Conservation (phyloP, 2,329 filamentous ascomycete genomes). For the Aspergillus bombycis region DNA sequence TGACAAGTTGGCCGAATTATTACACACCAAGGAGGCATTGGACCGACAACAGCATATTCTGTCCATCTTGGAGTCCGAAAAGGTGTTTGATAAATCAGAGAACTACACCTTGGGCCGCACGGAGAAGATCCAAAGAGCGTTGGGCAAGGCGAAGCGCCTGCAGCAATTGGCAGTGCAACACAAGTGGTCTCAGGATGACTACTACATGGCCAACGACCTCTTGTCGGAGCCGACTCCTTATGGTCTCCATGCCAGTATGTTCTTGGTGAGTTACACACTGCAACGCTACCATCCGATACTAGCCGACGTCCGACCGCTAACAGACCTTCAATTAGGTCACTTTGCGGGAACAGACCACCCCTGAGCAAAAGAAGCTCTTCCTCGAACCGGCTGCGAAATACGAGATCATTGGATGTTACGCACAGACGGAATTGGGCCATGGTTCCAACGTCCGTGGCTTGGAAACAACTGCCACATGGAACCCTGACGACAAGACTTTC, state of each 20-base stretch:
- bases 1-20: conserved; percentile 67
- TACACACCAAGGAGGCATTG: conserved; percentile 69
- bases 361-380: conserved; percentile 74
- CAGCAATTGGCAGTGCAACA: conserved; percentile 68
- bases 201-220: conserved; percentile 66
- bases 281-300: background rate
- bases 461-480: conserved; percentile 75
- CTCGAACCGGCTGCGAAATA: conserved; percentile 70
- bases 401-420: conserved; percentile 76
- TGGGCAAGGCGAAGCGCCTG: conserved; percentile 72
- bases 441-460: conserved; percentile 75
- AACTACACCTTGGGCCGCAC: conserved; percentile 74
- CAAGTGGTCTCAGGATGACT: conserved; percentile 69
- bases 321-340: conserved; percentile 56
- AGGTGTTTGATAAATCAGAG: conserved; percentile 75
- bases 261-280: conserved; percentile 54
- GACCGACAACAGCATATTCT: conserved; percentile 64
- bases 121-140: conserved; percentile 69
- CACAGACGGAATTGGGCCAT: conserved; percentile 79
- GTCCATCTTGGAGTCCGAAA: conserved; percentile 66
- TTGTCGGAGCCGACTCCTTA: conserved; percentile 75
- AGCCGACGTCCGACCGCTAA: conserved; percentile 12
- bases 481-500: conserved; percentile 73
- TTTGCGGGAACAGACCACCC: conserved; percentile 69
- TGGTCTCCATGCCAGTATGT: conserved; percentile 72